Evolutionary conservation across 345 rosid species (phyloP).

Genomic region (Eucalyptus pauciflora): DNA sequence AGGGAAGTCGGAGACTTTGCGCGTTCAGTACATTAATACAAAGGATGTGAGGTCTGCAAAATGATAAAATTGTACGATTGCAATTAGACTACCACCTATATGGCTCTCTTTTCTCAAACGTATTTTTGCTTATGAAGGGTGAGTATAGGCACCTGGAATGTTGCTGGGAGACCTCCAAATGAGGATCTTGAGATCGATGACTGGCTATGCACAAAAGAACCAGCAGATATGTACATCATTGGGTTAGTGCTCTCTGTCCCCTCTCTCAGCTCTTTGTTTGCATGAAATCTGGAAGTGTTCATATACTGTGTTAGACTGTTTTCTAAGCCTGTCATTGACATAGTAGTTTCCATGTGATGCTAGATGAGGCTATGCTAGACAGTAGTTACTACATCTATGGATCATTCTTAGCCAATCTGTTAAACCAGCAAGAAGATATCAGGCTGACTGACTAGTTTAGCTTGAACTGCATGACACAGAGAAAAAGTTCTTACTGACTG

Average conservation of each 20-base stretch:
- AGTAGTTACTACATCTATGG: neutral
- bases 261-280: neutral
- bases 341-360: neutral
- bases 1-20: slow-evolving; percentile 93
- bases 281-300: neutral
- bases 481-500: neutral
- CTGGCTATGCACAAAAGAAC: slow-evolving; percentile 76
- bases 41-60: slow-evolving; percentile 80
- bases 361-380: neutral
- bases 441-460: neutral
- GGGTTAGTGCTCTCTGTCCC: slow-evolving; percentile 35
- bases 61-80: neutral
- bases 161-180: slow-evolving; percentile 75
- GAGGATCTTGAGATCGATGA: slow-evolving; percentile 75
- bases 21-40: slow-evolving; percentile 78
- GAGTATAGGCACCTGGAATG: slow-evolving; percentile 89
- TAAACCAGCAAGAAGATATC: neutral
- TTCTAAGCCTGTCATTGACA: neutral
- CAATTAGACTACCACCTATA: neutral
- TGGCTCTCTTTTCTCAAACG: neutral
- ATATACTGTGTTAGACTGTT: neutral
- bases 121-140: slow-evolving; percentile 34
- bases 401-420: neutral
- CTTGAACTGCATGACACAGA: neutral
- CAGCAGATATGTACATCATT: slow-evolving; percentile 79